Conservation (phyloP, 2,329 filamentous ascomycete genomes). For the Cytospora paraplurivora region DNA sequence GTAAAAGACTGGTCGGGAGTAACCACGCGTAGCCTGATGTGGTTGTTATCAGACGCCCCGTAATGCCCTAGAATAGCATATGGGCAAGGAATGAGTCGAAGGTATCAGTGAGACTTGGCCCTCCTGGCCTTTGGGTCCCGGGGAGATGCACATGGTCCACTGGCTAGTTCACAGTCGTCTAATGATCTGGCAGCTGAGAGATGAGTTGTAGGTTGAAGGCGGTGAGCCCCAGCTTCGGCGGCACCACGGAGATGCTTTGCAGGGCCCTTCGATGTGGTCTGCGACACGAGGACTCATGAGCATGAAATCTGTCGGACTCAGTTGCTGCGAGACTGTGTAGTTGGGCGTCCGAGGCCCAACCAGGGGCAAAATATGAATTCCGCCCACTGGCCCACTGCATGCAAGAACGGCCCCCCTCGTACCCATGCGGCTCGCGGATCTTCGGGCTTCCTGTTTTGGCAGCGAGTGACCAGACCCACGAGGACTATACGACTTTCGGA, state of each 20-base stretch:
- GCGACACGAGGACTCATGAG: background rate
- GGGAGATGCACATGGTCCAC: background rate
- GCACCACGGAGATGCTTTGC: background rate
- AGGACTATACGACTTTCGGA: background rate
- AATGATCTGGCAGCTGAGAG: background rate
- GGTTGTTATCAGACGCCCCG: background rate
- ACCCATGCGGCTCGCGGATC: background rate
- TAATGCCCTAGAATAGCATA: background rate
- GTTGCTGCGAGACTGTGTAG: background rate
- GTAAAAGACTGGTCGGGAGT: background rate
- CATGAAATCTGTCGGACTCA: background rate
- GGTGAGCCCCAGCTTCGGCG: conserved; percentile 3
- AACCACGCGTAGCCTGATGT: background rate
- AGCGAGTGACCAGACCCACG: background rate
- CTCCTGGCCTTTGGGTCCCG: background rate
- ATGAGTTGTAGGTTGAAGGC: background rate
- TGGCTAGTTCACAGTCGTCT: background rate
- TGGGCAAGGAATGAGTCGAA: background rate
- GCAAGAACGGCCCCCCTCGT: background rate
- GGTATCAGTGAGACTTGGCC: background rate
- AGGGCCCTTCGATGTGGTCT: background rate
- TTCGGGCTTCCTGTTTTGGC: background rate
- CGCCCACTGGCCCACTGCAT: background rate
- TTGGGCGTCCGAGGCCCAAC: background rate
- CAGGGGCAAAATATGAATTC: background rate